Percentiles rank a stretch among this genome's conserved stretches.
Conservation (phyloP, 2,329 filamentous ascomycete species). For the Cladosporium velox region DNA sequence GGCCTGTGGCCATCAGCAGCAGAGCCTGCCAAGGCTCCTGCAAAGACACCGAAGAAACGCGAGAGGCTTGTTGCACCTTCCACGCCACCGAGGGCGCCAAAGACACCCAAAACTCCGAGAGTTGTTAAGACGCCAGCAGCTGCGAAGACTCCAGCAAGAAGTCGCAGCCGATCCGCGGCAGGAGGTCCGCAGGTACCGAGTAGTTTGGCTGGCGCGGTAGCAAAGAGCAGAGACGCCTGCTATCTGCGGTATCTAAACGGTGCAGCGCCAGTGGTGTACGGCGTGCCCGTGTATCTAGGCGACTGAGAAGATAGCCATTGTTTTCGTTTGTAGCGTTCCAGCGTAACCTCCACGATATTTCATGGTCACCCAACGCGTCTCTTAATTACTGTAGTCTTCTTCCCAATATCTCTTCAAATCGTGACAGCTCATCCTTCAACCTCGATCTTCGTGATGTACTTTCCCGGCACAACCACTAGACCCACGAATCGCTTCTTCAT, state of each 20-base stretch:
- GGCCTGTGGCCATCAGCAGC: conserved; percentile 59
- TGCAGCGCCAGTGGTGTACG: conserved; percentile 90
- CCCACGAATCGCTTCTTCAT: conserved; percentile 87
- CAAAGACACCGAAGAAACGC: conserved; percentile 35
- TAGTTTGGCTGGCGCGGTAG: conserved; percentile 76
- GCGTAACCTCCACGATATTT: not conserved
- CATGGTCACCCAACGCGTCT: not conserved
- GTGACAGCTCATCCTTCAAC: conserved; percentile 58
- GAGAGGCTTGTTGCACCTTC: conserved; percentile 27
- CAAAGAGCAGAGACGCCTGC: conserved; percentile 73
- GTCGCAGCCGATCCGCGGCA: conserved; percentile 24
- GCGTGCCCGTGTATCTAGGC: conserved; percentile 81
- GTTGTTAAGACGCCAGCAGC: conserved; percentile 34
- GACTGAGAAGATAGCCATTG: conserved; percentile 28
- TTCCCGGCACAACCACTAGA: conserved; percentile 83
- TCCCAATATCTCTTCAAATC: not conserved
- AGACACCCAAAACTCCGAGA: conserved; percentile 40
- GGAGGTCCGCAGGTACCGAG: conserved; percentile 38
- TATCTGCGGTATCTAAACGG: conserved; percentile 89
- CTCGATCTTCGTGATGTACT: conserved; percentile 84
- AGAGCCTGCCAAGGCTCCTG: conserved; percentile 25
- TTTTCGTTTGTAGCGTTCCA: conserved; percentile 14
- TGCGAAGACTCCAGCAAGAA: conserved; percentile 34
- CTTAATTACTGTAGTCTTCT: not conserved
- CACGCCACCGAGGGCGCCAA: conserved; percentile 34